Conservation (phyloP, 768 basidiomycete genomes). For the Amanita jacksonii region DNA sequence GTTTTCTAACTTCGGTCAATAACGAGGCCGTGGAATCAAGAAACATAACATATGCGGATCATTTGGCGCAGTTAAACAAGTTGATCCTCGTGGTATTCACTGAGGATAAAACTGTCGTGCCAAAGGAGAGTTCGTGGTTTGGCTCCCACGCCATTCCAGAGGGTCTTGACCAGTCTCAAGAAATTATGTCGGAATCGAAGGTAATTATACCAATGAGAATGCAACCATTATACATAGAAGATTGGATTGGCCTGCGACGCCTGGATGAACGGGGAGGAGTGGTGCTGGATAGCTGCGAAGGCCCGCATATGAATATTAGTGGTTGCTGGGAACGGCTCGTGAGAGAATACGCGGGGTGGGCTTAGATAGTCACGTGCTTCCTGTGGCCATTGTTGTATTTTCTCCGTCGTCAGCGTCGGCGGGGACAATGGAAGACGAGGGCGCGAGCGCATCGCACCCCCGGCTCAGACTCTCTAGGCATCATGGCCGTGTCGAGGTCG, state of each 20-base stretch:
- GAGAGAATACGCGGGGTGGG: constrained; percentile 28
- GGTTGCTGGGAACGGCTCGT: constrained; percentile 54
- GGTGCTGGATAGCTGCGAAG: constrained; percentile 51
- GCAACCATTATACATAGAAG: constrained; percentile 66
- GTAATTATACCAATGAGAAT: constrained; percentile 57
- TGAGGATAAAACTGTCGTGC: constrained; percentile 67
- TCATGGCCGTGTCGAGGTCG: neutral
- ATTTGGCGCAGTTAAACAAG: constrained; percentile 51
- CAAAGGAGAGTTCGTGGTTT: constrained; percentile 84
- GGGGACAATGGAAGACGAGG: constrained; percentile 1
- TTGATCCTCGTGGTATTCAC: constrained; percentile 70
- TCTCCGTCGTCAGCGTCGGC: constrained; percentile 1
- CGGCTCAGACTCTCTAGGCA: constrained; percentile 28
- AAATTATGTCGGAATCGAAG: constrained; percentile 1
- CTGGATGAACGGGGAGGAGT: constrained; percentile 62
- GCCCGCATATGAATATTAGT: constrained; percentile 66
- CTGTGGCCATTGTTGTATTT: neutral
- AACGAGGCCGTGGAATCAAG: constrained; percentile 52
- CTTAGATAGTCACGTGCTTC: constrained; percentile 8
- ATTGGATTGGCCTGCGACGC: constrained; percentile 71
- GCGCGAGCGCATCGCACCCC: neutral
- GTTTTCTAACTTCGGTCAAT: constrained; percentile 70
- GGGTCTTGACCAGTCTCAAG: constrained; percentile 9
- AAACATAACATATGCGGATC: constrained; percentile 51
- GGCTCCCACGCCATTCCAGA: constrained; percentile 52